Base-by-base conservation (phyloP, 169 alveolate species). In the Blepharisma undulans region DNA sequence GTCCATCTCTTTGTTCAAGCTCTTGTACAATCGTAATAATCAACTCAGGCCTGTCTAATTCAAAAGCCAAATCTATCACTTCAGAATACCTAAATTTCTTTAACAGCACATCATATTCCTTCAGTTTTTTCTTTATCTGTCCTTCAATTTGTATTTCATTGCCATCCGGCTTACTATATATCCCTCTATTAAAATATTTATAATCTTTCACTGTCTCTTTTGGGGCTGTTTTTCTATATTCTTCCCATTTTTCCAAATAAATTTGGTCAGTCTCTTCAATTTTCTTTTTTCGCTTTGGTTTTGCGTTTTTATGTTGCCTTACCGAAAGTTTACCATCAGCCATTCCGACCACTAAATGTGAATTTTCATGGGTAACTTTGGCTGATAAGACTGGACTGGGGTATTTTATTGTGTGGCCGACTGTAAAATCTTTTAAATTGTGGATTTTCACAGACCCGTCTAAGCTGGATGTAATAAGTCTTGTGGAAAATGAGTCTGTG, bases 251-350 rank as follows among this genome's bases (percentile, higher is more conserved):
- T 59, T 82, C 29, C 32, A 82, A 82, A 30, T 82, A 82, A 34
- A 82, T 22, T 6, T 33, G 71, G 29, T 82, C 89, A 25, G 34
- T 60, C 18, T 72, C 78, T 72, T 82, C 89, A 3, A 82, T 22
- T 34, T 82, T 33, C 30, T 22, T 48, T 82, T 19, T 21, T 25
- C 72, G 2, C 30, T 21, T 48, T 21, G 89, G 30, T 60, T 82
- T 82, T 34, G 77, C 60, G 29, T 74, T 74, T 82, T 82, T 82
- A 5, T 60, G 33, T 30, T 82, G 89, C 60, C 89, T 82, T 8
- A 82, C 89, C 16, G 89, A 82, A 59, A 82, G 77, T 30, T 82
- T 82, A 0, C 89, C 89, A 30, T 82, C 89, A 34, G 89, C 89
- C 89, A 82, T 82, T 10, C 89, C 89, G 18, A 82, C 89, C 10